Evolutionary conservation across 768 basidiomycete genomes (phyloP).

Genomic region (Chalciporus sphaerocephalus): DNA sequence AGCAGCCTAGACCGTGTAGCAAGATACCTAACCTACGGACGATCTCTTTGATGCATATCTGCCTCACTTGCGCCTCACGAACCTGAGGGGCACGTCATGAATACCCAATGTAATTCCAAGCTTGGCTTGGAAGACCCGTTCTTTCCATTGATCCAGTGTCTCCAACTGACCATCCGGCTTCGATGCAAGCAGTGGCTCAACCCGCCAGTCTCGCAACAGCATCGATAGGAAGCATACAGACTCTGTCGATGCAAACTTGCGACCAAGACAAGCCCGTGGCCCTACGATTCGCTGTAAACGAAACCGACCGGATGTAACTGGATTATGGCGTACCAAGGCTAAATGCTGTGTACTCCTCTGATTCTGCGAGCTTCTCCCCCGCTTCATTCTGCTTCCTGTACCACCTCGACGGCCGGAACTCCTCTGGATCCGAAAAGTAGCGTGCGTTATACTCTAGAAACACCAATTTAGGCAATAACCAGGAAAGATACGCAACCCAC

Average conservation of each 20-base stretch:
- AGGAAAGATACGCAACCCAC: conserved; percentile 1
- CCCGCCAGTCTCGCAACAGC: conserved; percentile 49
- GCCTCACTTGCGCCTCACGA: conserved; percentile 14
- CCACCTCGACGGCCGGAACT: conserved; percentile 39
- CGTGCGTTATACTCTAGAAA: conserved; percentile 35
- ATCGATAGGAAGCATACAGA: conserved; percentile 49
- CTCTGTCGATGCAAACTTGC: conserved; percentile 52
- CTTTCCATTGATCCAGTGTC: conserved; percentile 23
- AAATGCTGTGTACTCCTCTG: conserved; percentile 24
- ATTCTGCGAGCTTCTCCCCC: conserved; percentile 6
- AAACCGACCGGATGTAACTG: background rate
- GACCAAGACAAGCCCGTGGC: conserved; percentile 50
- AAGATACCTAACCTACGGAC: background rate
- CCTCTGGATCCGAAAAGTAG: conserved; percentile 35
- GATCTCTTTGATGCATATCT: background rate
- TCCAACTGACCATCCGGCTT: conserved; percentile 10
- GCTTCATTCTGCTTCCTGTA: conserved; percentile 17
- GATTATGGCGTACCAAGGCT: conserved; percentile 16
- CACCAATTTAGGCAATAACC: background rate
- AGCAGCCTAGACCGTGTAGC: background rate
- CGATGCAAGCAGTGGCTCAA: conserved; percentile 41
- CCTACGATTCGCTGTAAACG: conserved; percentile 26
- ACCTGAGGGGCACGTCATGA: conserved; percentile 20
- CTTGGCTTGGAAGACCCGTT: conserved; percentile 18
- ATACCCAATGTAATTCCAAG: conserved; percentile 15